Evolutionary conservation across 495 filamentous ascomycete genomes (phyloP), one percentile per base, ranked within the genome.

Genomic region (Ramalina intermedia): DNA sequence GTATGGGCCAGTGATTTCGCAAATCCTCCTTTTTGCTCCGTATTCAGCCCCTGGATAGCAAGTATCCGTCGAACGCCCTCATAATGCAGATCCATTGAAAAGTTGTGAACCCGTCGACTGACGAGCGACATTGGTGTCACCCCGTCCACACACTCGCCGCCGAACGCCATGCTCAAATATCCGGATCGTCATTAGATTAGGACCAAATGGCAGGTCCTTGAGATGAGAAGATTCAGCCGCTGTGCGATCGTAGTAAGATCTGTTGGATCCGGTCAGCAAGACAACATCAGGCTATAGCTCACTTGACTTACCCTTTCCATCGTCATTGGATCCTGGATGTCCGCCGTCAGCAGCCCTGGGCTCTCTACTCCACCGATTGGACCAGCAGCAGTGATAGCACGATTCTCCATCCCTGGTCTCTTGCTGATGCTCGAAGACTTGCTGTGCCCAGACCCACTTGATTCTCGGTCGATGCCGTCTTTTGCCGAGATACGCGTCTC

Each of bases 261-360:
- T 64, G 50, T 46, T 24, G 12, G 13, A 13, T 1, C 17, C 66
- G 49, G 61, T 66, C 39, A 56, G n/a, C 21, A 13, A 47, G 33
- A 40, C 53, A n/a, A 11, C 41, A 21, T 48, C 12, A 41, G 37
- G 18, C 44, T 7, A 18, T 4, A 21, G 51, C 69, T 63, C 53
- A 55, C 65, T 56, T 54, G 64, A 75, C 79, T 70, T 75, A 85
- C 82, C 71, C 80, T 75, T 58, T 80, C 80, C 62, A 87, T 64
- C 11, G 37, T 40, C 6, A 55, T 41, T 37, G 81, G 75, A 71
- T 88, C 80, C 29, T 77, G 74, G 58, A 74, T 71, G 48, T 79
- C 76, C 50, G 72, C 71, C 45, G 80, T 65, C 20, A 77, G 70
- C 33, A 81, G 62, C 37, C 66, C 65, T 11, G 82, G 81, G 64